Conservation (phyloP, 2,329 filamentous ascomycete species). For the Venturia carpophila region DNA sequence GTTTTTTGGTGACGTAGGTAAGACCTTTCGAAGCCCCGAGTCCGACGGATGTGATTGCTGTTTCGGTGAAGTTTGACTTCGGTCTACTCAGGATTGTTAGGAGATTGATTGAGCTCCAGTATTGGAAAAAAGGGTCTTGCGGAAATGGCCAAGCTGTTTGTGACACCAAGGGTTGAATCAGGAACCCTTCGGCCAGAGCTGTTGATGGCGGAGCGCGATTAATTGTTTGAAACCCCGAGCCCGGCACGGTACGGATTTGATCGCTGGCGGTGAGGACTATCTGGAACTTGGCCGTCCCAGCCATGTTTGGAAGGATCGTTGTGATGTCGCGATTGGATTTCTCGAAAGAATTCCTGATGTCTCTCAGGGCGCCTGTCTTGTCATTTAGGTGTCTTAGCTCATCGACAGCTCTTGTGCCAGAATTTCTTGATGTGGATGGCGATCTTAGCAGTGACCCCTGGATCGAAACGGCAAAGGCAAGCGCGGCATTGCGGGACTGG, state of each 20-base stretch:
- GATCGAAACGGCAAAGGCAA: slow-evolving; percentile 28
- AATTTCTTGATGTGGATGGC: slow-evolving; percentile 20
- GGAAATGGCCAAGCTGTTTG: slow-evolving; percentile 11
- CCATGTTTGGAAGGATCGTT: slow-evolving; percentile 10
- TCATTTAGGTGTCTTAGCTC: slow-evolving; percentile 22
- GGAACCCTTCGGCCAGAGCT: slow-evolving; percentile 12
- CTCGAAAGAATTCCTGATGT: slow-evolving; percentile 10
- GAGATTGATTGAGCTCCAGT: slow-evolving; percentile 23
- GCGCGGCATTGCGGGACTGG: slow-evolving; percentile 26
- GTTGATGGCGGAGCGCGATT: background rate
- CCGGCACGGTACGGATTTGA: background rate
- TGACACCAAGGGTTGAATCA: slow-evolving; percentile 10
- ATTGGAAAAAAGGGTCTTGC: slow-evolving; percentile 19
- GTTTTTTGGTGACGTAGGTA: slow-evolving; percentile 25
- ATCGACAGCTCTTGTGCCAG: slow-evolving; percentile 21
- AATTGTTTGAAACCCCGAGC: background rate
- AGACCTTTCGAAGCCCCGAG: slow-evolving; percentile 25
- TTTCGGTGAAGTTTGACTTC: slow-evolving; percentile 1
- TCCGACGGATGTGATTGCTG: slow-evolving; percentile 21
- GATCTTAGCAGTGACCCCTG: slow-evolving; percentile 24
- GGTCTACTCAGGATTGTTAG: slow-evolving; percentile 18
- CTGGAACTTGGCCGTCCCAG: slow-evolving; percentile 12
- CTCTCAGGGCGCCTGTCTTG: slow-evolving; percentile 2
- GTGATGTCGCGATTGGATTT: slow-evolving; percentile 14
- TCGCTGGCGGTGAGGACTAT: slow-evolving; percentile 3